phyloP scores from a whole-genome alignment of 2,329 filamentous ascomycete species.

The Dothideomycetes sp. region DNA sequence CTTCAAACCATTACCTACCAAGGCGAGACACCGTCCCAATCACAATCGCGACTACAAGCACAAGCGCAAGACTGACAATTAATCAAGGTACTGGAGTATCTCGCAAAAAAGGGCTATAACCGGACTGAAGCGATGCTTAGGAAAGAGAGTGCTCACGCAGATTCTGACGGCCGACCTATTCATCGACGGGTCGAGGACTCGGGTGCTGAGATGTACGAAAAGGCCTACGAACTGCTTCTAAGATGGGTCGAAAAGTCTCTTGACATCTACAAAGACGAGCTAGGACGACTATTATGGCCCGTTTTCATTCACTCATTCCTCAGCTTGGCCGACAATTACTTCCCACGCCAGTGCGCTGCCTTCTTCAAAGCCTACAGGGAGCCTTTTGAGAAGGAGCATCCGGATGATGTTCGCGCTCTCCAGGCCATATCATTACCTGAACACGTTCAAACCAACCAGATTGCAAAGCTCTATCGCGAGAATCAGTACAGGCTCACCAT shows the following conservation, averaged over 20 bases:
- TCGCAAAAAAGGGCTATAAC: constrained; percentile 90
- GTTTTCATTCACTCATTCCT: constrained; percentile 90
- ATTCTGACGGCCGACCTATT: constrained; percentile 70
- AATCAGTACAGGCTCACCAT: constrained; percentile 86
- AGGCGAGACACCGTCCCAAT: too few species aligned
- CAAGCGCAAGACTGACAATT: constrained; percentile 17
- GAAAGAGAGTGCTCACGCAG: constrained; percentile 77
- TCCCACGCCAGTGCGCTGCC: constrained; percentile 59
- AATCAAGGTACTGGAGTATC: constrained; percentile 75
- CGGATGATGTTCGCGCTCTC: constrained; percentile 71
- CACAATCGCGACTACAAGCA: too few species aligned
- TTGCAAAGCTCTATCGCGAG: constrained; percentile 71
- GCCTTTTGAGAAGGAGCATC: constrained; percentile 66
- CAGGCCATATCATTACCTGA: constrained; percentile 63
- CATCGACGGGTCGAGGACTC: constrained; percentile 54
- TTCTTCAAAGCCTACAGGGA: constrained; percentile 64
- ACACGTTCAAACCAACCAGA: constrained; percentile 66
- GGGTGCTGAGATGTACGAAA: constrained; percentile 68
- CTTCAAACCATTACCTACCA: too few species aligned
- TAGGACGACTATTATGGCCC: constrained; percentile 83
- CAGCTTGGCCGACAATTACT: constrained; percentile 64
- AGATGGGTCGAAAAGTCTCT: constrained; percentile 84
- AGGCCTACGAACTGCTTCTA: constrained; percentile 46
- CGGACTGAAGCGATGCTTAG: constrained; percentile 87
- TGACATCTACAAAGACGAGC: constrained; percentile 91